A percentile compares a stretch with the other conserved stretches of the same genome.
Conservation (phyloP, 495 filamentous ascomycete genomes). For the Pyrenula aspistea region DNA sequence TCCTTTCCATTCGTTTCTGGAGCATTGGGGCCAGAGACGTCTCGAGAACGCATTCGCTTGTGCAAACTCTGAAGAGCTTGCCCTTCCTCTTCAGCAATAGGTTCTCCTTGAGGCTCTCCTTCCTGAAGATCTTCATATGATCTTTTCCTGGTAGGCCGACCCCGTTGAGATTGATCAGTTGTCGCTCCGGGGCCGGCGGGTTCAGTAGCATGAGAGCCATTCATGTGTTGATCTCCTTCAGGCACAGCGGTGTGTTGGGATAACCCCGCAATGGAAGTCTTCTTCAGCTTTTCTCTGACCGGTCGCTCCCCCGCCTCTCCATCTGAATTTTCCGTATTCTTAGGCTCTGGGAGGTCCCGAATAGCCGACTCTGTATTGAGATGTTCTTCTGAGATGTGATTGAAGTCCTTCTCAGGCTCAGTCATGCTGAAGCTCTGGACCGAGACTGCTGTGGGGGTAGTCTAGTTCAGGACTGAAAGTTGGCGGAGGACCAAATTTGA, state of each 20-base stretch:
- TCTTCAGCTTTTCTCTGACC: constrained; percentile 48
- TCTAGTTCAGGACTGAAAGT: too few relatives aligned
- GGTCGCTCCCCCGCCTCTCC: constrained; percentile 41
- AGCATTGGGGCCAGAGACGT: constrained; percentile 12
- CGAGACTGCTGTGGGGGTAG: too few relatives aligned
- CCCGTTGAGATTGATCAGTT: constrained; percentile 8
- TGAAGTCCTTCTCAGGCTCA: neutral
- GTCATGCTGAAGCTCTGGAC: neutral
- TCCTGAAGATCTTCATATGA: constrained; percentile 39
- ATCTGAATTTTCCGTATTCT: constrained; percentile 12
- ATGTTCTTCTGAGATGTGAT: neutral
- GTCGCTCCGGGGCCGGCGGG: neutral
- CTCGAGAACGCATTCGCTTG: constrained; percentile 35
- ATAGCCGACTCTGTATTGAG: neutral
- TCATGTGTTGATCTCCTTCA: neutral
- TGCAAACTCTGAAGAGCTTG: constrained; percentile 13
- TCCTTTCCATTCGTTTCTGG: constrained; percentile 2
- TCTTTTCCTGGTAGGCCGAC: constrained; percentile 37
- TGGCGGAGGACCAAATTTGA: too few relatives aligned
- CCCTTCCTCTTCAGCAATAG: neutral
- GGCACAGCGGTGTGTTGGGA: constrained; percentile 1
- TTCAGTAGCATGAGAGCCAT: neutral
- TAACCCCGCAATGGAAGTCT: constrained; percentile 41
- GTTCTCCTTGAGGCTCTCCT: constrained; percentile 11
- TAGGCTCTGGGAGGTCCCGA: neutral